Conservation (phyloP, 768 basidiomycete genomes). For the Serendipita sp. region DNA sequence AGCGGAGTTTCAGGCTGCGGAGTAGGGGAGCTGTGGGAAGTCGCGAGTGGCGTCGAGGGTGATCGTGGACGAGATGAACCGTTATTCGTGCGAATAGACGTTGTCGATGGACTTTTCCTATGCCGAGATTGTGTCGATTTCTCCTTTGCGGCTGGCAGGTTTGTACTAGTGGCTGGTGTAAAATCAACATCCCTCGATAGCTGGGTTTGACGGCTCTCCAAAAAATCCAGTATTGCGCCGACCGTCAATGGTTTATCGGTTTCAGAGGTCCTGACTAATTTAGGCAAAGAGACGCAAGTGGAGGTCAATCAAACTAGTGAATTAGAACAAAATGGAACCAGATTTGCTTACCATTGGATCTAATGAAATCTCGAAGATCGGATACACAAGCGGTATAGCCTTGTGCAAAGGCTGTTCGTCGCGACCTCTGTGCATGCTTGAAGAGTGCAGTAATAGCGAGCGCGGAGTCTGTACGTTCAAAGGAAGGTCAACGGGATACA, state of each 20-base stretch:
- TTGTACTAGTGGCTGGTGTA: background rate
- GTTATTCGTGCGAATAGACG: background rate
- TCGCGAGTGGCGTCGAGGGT: background rate
- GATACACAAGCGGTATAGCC: background rate
- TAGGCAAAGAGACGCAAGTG: background rate
- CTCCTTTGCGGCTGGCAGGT: background rate
- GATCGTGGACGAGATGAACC: background rate
- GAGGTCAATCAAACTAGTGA: background rate
- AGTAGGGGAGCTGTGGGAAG: background rate
- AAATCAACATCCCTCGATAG: background rate
- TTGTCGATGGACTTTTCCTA: background rate
- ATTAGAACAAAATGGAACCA: background rate
- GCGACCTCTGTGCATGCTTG: conserved; percentile 1
- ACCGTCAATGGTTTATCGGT: conserved; percentile 1
- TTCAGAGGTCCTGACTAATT: background rate
- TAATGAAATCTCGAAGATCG: conserved; percentile 4
- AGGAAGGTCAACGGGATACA: background rate
- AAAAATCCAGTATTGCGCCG: background rate
- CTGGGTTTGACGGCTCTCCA: background rate
- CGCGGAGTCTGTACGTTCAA: background rate
- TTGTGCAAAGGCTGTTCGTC: background rate
- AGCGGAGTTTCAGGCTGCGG: background rate
- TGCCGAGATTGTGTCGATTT: background rate
- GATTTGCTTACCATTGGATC: background rate
- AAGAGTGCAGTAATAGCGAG: conserved; percentile 3